Percentiles rank a stretch among this genome's conserved stretches.
phyloP scores from a whole-genome alignment of 495 filamentous ascomycete genomes.

The Neurospora sp. region DNA sequence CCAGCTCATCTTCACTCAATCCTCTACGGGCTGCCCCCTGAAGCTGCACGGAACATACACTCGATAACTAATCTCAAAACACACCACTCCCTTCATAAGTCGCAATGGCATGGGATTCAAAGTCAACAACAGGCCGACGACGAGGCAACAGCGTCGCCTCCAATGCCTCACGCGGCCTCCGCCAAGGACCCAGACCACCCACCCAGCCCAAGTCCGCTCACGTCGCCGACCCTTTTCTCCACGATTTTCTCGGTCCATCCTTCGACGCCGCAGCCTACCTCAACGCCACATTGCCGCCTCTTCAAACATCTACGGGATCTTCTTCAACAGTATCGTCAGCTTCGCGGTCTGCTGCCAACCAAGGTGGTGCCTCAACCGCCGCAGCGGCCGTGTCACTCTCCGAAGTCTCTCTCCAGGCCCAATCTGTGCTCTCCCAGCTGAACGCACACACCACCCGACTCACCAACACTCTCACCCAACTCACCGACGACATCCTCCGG shows the following conservation, averaged over 20 bases:
- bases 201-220: slow-evolving; percentile 40
- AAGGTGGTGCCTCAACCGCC: slow-evolving; percentile 17
- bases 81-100: not conserved
- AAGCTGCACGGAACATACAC: not conserved
- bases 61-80: not conserved
- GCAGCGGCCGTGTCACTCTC: slow-evolving; percentile 53
- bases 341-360: slow-evolving; percentile 2
- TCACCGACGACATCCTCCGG: slow-evolving; percentile 91
- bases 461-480: slow-evolving; percentile 70
- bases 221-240: slow-evolving; percentile 50
- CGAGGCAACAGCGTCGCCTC: slow-evolving; percentile 23
- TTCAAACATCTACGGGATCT: slow-evolving; percentile 32
- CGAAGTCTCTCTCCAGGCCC: slow-evolving; percentile 70
- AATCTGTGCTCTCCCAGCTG: slow-evolving; percentile 74
- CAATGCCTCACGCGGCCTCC: slow-evolving; percentile 10
- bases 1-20: not conserved
- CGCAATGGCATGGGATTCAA: slow-evolving; percentile 22
- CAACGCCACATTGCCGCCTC: slow-evolving; percentile 61
- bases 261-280: slow-evolving; percentile 79
- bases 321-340: not conserved
- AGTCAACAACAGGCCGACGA: slow-evolving; percentile 11
- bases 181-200: slow-evolving; percentile 18
- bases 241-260: slow-evolving; percentile 57
- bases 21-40: not conserved
- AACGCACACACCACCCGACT: slow-evolving; percentile 78